These are phyloP conservation scores for Globisporangium viniferum DNA, from an alignment of 352 stramenopile species.

Conservation along the genomic window DNA sequence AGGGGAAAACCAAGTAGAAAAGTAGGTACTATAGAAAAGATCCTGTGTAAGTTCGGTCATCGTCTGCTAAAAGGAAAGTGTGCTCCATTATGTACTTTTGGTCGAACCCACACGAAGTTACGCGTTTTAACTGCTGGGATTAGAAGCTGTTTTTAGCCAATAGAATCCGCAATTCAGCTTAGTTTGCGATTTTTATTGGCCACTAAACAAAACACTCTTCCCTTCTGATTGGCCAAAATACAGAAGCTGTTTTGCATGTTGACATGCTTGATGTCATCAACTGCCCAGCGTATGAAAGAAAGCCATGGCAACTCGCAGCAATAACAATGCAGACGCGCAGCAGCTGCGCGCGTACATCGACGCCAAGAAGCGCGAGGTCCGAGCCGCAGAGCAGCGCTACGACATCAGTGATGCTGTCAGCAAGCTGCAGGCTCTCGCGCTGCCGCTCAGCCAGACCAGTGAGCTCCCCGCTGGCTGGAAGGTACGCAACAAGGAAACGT, in stretches of 20 bases:
- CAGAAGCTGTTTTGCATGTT: no score
- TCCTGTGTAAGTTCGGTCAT: slow-evolving; percentile 26
- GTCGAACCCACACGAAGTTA: not conserved
- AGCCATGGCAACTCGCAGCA: not conserved
- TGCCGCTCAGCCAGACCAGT: slow-evolving; percentile 27
- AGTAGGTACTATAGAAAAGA: slow-evolving; percentile 25
- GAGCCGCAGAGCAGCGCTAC: slow-evolving; percentile 46
- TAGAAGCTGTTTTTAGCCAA: not conserved
- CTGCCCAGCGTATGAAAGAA: not conserved
- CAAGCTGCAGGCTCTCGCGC: slow-evolving; percentile 32
- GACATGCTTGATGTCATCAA: not conserved
- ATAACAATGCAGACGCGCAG: slow-evolving; percentile 24
- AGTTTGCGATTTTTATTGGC: not conserved
- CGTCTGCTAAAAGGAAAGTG: not conserved
- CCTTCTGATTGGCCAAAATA: not conserved
- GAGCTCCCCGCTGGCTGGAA: slow-evolving; percentile 43
- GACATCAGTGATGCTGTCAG: slow-evolving; percentile 30
- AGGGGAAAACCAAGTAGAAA: slow-evolving; percentile 25
- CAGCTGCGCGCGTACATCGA: slow-evolving; percentile 47
- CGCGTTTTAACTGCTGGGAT: not conserved
- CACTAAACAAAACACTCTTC: not conserved
- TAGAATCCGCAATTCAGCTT: no score
- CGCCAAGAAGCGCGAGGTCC: slow-evolving; percentile 38
- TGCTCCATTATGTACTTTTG: not conserved
- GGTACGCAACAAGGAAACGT: slow-evolving; percentile 21